These are phyloP conservation scores for Fusarium devonianum DNA, from an alignment of 2,329 filamentous ascomycete genomes.

Conservation along the genomic window DNA sequence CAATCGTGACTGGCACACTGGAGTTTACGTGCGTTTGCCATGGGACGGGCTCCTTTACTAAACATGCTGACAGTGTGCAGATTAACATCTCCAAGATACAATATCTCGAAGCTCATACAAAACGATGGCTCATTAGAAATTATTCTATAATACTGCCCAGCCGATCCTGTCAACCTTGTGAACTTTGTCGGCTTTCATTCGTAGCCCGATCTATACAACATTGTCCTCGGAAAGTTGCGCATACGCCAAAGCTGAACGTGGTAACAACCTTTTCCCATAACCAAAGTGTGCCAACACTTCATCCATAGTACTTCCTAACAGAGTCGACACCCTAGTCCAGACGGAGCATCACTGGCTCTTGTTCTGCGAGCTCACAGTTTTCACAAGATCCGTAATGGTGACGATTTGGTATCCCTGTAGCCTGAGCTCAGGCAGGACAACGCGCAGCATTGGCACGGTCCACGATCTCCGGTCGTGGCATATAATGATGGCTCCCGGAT, in stretches of 20 bases:
- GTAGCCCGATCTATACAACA: no score
- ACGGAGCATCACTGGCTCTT: slow-evolving; percentile 25
- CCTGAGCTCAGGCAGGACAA: slow-evolving; percentile 75
- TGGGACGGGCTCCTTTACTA: background rate
- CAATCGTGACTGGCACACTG: slow-evolving; percentile 44
- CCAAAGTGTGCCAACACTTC: background rate
- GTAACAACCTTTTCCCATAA: background rate
- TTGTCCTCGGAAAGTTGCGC: no score
- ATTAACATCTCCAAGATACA: slow-evolving; percentile 46
- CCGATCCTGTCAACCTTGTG: no score
- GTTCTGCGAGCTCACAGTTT: slow-evolving; percentile 43
- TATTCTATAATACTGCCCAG: slow-evolving; percentile 30
- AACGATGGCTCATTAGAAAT: slow-evolving; percentile 47
- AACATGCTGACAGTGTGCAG: slow-evolving; percentile 33
- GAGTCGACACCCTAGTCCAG: background rate
- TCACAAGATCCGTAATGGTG: slow-evolving; percentile 72
- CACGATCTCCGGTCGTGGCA: slow-evolving; percentile 86
- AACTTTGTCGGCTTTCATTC: no score
- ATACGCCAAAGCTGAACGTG: no score
- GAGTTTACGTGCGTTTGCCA: slow-evolving; percentile 44
- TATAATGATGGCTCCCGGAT: slow-evolving; percentile 80
- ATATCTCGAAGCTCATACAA: slow-evolving; percentile 40
- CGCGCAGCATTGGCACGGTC: slow-evolving; percentile 80
- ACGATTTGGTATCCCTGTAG: slow-evolving; percentile 74
- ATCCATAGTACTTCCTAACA: background rate